Conservation (phyloP, 2,329 filamentous ascomycete species). For the Graphilbum sp. region DNA sequence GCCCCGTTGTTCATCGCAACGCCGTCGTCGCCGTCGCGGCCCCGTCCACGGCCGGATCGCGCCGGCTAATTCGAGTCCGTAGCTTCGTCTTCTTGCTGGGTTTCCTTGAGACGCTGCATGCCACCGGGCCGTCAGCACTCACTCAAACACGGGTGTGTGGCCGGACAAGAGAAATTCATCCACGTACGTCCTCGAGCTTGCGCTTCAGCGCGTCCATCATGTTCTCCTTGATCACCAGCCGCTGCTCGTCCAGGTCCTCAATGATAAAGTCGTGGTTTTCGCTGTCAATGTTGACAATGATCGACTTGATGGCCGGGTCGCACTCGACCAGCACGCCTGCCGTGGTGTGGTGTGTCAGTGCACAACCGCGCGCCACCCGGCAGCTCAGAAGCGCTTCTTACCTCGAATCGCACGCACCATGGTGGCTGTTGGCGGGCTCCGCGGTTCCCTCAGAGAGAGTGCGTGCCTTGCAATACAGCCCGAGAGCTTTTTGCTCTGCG, state of each 20-base stretch:
- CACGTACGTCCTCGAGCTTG: slow-evolving; percentile 48
- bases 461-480: too few relatives aligned
- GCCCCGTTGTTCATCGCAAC: too few relatives aligned
- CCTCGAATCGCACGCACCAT: slow-evolving; percentile 11
- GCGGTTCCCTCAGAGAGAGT: too few relatives aligned
- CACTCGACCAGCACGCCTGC: slow-evolving; percentile 59
- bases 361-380: too few relatives aligned
- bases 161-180: background rate
- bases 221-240: slow-evolving; percentile 57
- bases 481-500: too few relatives aligned
- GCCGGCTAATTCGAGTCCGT: slow-evolving; percentile 9
- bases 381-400: background rate
- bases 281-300: slow-evolving; percentile 62
- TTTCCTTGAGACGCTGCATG: slow-evolving; percentile 15
- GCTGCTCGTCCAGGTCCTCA: slow-evolving; percentile 64
- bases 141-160: too few relatives aligned
- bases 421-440: background rate
- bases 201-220: slow-evolving; percentile 53
- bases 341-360: too few relatives aligned
- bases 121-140: background rate
- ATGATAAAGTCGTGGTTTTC: slow-evolving; percentile 59
- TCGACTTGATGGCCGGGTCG: slow-evolving; percentile 76
- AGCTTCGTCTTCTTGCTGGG: slow-evolving; percentile 16
- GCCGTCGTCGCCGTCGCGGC: too few relatives aligned
- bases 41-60: too few relatives aligned